Base-by-base conservation (phyloP, 1,139 yeast genomes). In the Citeromyces hawaiiensis region DNA sequence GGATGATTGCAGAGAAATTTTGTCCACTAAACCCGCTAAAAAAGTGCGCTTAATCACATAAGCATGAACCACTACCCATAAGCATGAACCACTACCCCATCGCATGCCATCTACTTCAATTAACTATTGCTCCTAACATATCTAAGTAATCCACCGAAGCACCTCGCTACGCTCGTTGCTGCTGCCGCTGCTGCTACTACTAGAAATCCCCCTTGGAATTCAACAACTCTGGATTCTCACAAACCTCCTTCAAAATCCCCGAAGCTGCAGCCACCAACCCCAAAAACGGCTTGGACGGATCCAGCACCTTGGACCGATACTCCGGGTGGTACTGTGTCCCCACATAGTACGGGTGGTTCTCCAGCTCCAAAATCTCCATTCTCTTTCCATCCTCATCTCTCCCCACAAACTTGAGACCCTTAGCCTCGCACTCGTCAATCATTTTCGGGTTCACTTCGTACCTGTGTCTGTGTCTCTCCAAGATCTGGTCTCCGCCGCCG, bases 301-400 rank as follows among this genome's bases (percentile, higher is more conserved):
- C 95, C 59, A 91, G 73, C 31, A 93, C 98, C 63, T 93, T 86
- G 37, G 97, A 86, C 50, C 88, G 72, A 61, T 91, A 91, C 65
- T 91, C 99, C 36, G 99, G 99, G 59, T 91, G 99, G 66, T 88
- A 91, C 67, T 91, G 99, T 36, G 96, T 85, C 49, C 93, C 99
- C 52, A 87, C 94, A 56, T 66, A 88, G 66, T 80, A 91, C 55
- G 93, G 94, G 60, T 88, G 97, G 48, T 61, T 60, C 36, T 66
- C 65, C 52, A 87, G 67, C 63, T 91, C 98, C 44, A 86, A 70
- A 45, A 87, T 79, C 65, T 91, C 98, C 95, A 93, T 91, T 67
- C 98, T 81, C 53, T 76, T 73, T 48, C 81, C 86, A 39, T 76
- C 61, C 57, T 88, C 96, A 61, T 91, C 98, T 61, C 80, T 85